phyloP scores from a whole-genome alignment of 345 rosid genomes.

The Kernera saxatilis region DNA sequence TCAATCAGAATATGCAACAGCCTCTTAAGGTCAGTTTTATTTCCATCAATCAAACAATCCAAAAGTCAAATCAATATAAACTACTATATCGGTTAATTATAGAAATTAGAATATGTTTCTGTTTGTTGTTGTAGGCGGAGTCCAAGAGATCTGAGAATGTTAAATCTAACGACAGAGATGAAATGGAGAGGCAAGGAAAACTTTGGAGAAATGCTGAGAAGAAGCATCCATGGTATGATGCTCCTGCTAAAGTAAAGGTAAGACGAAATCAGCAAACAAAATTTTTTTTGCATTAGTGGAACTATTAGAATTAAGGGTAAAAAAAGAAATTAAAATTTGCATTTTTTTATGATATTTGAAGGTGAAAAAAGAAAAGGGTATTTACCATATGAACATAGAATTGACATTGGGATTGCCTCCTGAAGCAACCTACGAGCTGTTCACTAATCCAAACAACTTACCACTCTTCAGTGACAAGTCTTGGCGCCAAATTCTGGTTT shows the following conservation, averaged over 20 bases:
- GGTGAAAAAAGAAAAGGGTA: conserved; percentile 51
- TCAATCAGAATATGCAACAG: conserved; percentile 1
- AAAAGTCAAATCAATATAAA: neutral
- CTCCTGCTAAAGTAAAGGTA: conserved; percentile 56
- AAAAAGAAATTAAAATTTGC: too few species aligned
- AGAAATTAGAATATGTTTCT: neutral
- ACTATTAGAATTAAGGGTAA: neutral
- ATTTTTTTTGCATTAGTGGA: neutral
- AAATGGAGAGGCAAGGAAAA: conserved; percentile 41
- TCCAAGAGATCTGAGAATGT: conserved; percentile 33
- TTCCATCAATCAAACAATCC: neutral
- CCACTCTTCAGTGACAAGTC: neutral
- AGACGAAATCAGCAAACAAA: neutral
- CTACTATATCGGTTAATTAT: too few species aligned
- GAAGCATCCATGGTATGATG: conserved; percentile 54
- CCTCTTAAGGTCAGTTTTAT: neutral
- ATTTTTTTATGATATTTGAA: too few species aligned
- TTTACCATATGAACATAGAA: neutral
- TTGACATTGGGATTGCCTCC: neutral
- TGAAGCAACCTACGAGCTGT: neutral
- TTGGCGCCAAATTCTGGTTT: neutral
- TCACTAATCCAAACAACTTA: neutral
- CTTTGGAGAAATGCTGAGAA: conserved; percentile 45
- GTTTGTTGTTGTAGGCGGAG: conserved; percentile 37
- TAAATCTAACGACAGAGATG: conserved; percentile 1